Evolutionary conservation across 768 basidiomycete genomes (phyloP), one percentile per base, ranked within the genome.

Genomic region (Mycena rebaudengoi): DNA sequence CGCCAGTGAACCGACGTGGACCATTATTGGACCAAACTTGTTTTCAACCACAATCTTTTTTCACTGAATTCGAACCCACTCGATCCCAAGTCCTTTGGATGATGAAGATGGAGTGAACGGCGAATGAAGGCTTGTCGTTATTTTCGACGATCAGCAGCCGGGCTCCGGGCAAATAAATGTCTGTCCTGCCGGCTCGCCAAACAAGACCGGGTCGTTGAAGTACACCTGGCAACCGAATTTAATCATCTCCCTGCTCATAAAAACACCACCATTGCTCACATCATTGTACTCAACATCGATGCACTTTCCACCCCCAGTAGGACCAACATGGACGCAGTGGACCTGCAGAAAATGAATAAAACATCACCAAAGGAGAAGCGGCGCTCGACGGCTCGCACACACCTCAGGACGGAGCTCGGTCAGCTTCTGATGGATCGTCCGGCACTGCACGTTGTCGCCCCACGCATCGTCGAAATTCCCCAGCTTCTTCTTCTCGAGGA

Each of bases 371-470:
- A n/a, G n/a, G n/a, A n/a, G n/a, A n/a, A n/a, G n/a, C 11, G 44
- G 44, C 7, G 30, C 46, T 32, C 20, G 28, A 33, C n/a, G n/a
- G n/a, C n/a, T n/a, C n/a, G 23, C 16, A 49, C 57, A 7, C 30
- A 59, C 57, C 44, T 48, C 57, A 11, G 57, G 57, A 8, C 57
- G 30, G 18, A 59, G 10, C 7, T 25, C 18, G 18, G 55, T 35
- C 43, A 57, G 28, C 5, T 45, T 4, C 5, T 45, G 26, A 46
- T 57, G 55, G 6, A 57, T 45, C n/a, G 16, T 20, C 10, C 57
- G 57, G 30, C 57, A 59, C 4, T 33, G 12, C 13, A 41, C 59
- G 20, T 59, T 59, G 40, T 59, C 57, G 5, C 57, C 57, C 57
- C 57, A 59, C 46, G 57, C 20, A 33, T 60, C 59, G 49, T 60